Evolutionary conservation across 2,329 filamentous ascomycete species (phyloP).

Genomic region (Colletotrichum neosansevieriae): DNA sequence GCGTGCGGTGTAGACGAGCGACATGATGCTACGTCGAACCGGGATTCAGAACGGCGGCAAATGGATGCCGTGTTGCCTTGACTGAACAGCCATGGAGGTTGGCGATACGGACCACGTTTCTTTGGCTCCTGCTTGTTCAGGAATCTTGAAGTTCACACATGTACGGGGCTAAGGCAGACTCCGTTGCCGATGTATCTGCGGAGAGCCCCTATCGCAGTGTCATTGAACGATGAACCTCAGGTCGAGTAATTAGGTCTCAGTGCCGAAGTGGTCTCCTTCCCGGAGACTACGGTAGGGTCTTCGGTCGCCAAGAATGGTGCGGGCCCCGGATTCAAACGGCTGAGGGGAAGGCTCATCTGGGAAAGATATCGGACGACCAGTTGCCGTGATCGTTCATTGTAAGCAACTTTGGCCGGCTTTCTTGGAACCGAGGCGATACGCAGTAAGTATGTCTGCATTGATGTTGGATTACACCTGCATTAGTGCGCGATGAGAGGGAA

Average conservation of each 20-base stretch:
- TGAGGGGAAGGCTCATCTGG: not conserved
- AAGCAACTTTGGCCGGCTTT: too few species aligned
- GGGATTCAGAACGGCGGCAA: slow-evolving; percentile 14
- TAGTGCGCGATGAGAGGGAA: not conserved
- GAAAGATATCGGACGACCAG: slow-evolving; percentile 14
- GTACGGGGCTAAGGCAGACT: slow-evolving; percentile 21
- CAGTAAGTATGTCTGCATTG: not conserved
- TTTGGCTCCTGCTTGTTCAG: slow-evolving; percentile 36
- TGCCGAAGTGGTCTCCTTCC: slow-evolving; percentile 9
- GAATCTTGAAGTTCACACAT: slow-evolving; percentile 29
- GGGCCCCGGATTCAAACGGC: too few species aligned
- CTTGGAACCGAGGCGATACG: slow-evolving; percentile 20
- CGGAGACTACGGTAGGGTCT: not conserved
- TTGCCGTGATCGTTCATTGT: not conserved
- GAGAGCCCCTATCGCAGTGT: not conserved
- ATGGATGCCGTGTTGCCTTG: not conserved
- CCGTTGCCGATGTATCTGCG: slow-evolving; percentile 12
- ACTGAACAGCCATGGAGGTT: not conserved
- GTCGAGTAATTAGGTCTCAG: slow-evolving; percentile 1
- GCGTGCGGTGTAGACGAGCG: slow-evolving; percentile 16
- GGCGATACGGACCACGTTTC: slow-evolving; percentile 16
- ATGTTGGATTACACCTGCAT: slow-evolving; percentile 36
- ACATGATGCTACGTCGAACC: not conserved
- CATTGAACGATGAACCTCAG: slow-evolving; percentile 12
- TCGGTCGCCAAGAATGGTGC: not conserved